Conservation (phyloP, 805 yeast species). For the Wickerhamomyces queroliae region DNA sequence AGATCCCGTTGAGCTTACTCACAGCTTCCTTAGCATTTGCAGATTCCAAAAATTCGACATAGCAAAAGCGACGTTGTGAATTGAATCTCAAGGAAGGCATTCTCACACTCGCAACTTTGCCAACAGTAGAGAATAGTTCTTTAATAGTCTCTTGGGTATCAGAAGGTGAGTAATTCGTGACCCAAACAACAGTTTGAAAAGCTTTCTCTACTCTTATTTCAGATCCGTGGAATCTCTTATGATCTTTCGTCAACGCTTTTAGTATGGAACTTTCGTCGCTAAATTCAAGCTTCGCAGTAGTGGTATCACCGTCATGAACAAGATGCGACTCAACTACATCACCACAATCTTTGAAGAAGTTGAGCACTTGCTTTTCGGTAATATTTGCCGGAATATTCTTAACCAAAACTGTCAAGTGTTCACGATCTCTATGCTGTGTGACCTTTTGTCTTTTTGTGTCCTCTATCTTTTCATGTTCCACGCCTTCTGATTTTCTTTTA, state of each 20-base stretch:
- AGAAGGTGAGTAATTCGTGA: conserved; percentile 66
- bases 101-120: conserved; percentile 44
- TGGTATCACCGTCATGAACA: conserved; percentile 7
- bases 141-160: conserved; percentile 34
- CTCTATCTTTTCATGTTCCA: conserved; percentile 5
- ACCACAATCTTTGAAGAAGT: conserved; percentile 61
- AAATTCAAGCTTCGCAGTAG: conserved; percentile 57
- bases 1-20: conserved; percentile 31
- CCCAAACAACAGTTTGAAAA: conserved; percentile 55
- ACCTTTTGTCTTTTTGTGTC: conserved; percentile 4
- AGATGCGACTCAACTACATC: conserved; percentile 31
- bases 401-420: conserved; percentile 51
- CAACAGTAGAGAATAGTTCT: conserved; percentile 33
- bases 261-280: conserved; percentile 38
- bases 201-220: conserved; percentile 41
- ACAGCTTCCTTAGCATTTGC: conserved; percentile 42
- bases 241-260: conserved; percentile 56
- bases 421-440: conserved; percentile 43
- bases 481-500: conserved; percentile 4
- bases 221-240: conserved; percentile 37
- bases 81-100: conserved; percentile 58
- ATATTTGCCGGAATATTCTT: conserved; percentile 36
- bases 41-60: conserved; percentile 47
- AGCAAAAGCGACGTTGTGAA: conserved; percentile 64
- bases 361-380: conserved; percentile 32